Base-by-base conservation (phyloP, 805 yeast species). In the Starmera quercuum region DNA sequence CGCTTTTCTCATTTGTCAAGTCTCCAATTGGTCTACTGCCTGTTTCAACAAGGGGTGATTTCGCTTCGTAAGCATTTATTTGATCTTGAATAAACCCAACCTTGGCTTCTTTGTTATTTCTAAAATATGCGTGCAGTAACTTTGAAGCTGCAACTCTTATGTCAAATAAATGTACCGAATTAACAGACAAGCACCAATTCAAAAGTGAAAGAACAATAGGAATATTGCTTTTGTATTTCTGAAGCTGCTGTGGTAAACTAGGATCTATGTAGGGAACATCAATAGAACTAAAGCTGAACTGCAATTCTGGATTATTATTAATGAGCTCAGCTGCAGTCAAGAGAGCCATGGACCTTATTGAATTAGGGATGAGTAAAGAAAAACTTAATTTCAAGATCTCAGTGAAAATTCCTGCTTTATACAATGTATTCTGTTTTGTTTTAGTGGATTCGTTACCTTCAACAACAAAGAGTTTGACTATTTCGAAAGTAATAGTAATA, bases 181-280 rank as follows among this genome's bases (percentile, higher is more conserved):
- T 84, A 4, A 78, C 73, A 38, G 65, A 71, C 7, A 90, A 58
- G 22, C 85, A 68, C 98, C 98, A 92, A 41, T 83, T 80, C 20
- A 90, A 49, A 32, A 92, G 62, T 0, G 94, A 86, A 20, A 70
- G 65, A 0, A 81, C 66, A 0, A 84, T 94, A 0, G 97, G 90
- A 3, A 85, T 58, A 2, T 71, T 40, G 19, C 42, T 47, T 5
- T 53, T 62, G 32, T 46, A 56, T 5, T 44, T 38, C 31, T 42
- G 49, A 12, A 46, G 27, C 25, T 52, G 59, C 6, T 45, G 28
- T 0, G 78, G 76, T 34, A 74, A 48, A 5, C 79, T 64, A 9
- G 95, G 86, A 49, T 86, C 97, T 35, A 88, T 66, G 51, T 80
- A 85, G 0, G 98, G 98, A 7, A 92, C 96, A 55, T 92, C 97